A percentile compares a stretch with the other conserved stretches of the same genome.
phyloP scores from a whole-genome alignment of 164 flowering plant genomes.

The Saururus chinensis region DNA sequence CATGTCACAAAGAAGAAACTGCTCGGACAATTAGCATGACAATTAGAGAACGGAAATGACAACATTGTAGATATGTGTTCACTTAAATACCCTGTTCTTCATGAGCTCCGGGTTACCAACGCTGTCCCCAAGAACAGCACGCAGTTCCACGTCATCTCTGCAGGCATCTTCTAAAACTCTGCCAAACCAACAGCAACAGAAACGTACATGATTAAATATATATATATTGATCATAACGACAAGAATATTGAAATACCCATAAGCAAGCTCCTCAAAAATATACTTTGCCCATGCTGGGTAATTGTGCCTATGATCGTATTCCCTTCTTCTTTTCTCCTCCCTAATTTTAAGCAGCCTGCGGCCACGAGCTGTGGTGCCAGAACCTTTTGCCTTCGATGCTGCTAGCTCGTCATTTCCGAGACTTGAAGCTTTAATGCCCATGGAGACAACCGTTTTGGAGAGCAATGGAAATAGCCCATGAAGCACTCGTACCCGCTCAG shows the following conservation, averaged over 20 bases:
- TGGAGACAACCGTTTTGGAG: background rate
- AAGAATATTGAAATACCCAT: background rate
- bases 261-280: background rate
- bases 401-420: background rate
- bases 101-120: slow-evolving; percentile 92
- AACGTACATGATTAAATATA: background rate
- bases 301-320: slow-evolving; percentile 52
- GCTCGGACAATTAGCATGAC: background rate
- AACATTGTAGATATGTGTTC: background rate
- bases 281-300: slow-evolving; percentile 90
- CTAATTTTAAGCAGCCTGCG: slow-evolving; percentile 63
- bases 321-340: slow-evolving; percentile 79
- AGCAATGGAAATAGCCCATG: background rate
- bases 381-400: slow-evolving; percentile 26
- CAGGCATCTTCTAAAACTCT: slow-evolving; percentile 84
- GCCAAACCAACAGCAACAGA: background rate
- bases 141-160: slow-evolving; percentile 61
- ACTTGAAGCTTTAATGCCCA: background rate
- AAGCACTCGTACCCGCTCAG: background rate
- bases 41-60: background rate
- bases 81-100: slow-evolving; percentile 43
- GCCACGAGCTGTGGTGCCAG: slow-evolving; percentile 82
- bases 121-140: slow-evolving; percentile 85
- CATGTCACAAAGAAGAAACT: background rate
- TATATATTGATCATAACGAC: background rate